Evolutionary conservation across 2,329 filamentous ascomycete species (phyloP), one percentile per base, ranked within the genome.

Genomic region (Fusarium sp.): DNA sequence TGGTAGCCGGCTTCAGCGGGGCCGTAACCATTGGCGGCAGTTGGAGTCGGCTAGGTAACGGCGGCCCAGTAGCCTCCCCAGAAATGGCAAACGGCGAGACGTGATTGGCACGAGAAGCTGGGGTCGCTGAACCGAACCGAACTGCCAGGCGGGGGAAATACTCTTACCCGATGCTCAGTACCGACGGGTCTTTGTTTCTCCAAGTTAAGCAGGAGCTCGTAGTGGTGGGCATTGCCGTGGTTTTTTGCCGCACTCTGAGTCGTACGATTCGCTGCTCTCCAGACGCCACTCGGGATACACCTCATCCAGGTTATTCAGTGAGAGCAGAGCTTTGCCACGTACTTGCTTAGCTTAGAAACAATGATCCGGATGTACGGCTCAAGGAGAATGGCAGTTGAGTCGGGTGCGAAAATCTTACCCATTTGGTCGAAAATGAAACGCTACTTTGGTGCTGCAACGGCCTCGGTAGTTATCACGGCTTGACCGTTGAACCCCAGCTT

Each of bases 21-120:
- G 70, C 70, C 70, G 70, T 73, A 54, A 74, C 65, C 70, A 52
- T 62, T 73, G 70, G 70, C 70, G 70, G 70, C 70, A 73, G 73
- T 73, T 73, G 62, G 47, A 63, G 14, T 74, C 70, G 70, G 70
- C 70, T 73, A 71, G 58, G 66, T 71, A 71, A 57, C 29, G 54
- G 54, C 70, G 70, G 54, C 54, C 54, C 54, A 57, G 54, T 35
- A 36, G 29, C 54, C 29, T 22, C 54, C 54, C 31, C 54, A 22
- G 63, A 27, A 22, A 73, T 73, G 70, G 70, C 62, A 68, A 73
- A 74, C 67, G 18, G 27, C 8, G 9, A 5, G 2, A 9, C 2
- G 1, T 70, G 1, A 71, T 74, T 73, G 70, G 70, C 10, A 0
- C 6, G 11, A 40, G 50, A 52, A 61, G 59, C 70, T 73, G 70